Base-by-base conservation (phyloP, 2,329 filamentous ascomycete species). In the Diaporthe sp. region DNA sequence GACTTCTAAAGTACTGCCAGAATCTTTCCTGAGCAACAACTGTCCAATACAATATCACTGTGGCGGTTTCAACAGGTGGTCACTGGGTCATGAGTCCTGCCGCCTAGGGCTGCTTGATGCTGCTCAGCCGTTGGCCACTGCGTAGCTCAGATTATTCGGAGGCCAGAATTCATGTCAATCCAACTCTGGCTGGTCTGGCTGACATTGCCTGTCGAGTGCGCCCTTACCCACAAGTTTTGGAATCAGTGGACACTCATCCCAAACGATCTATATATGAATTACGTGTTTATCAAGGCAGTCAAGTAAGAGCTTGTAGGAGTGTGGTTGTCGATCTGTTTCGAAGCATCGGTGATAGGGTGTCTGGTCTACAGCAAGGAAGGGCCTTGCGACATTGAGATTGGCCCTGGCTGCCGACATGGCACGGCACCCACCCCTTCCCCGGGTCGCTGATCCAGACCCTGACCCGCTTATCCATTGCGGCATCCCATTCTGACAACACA, bases 401-500 rank as follows among this genome's bases (percentile, higher is more conserved):
- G 61, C 61, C 50, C 19, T 35, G 45, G 61, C 61, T 25, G 42
- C 45, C 57, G 22, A n/a, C 57, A 42, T 25, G 47, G 22, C 33
- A 25, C 33, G n/a, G 60, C 33, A 40, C 47, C 33, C 2, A 6
- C 7, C 9, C 30, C 60, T 47, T 52, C 61, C 61, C 61, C 45
- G 30, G 61, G 61, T 28, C 8, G 45, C 45, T 15, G 61, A 67
- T 67, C 64, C 64, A 67, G 64, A n/a, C 33, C 64, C 5, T 33
- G 64, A 67, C 64, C 64, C 45, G 61, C 61, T 52, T 38, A 45
- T 67, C 38, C 15, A 13, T 22, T 35, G 30, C 61, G 19, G 22
- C 42, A 67, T 30, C 35, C 38, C 10, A 40, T 40, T 40, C 52
- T 55, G 52, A 55, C 52, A 33, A 33, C 8, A 58, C 28, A 58